Base-by-base conservation (phyloP, 441 rosid species). In the Biscutella auriculata region DNA sequence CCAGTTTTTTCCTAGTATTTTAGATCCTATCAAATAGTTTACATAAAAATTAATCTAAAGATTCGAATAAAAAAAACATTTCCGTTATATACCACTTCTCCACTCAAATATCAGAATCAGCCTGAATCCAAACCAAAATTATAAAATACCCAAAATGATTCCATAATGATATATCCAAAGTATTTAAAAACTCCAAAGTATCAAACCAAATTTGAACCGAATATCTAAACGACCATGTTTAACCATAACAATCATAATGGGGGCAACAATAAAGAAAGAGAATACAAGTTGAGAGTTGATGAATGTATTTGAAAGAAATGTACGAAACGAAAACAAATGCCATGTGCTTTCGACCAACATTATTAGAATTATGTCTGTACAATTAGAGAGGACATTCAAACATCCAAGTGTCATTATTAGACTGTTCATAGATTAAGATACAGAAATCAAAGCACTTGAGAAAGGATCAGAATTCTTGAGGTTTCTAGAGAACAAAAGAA, bases 271-370 rank as follows among this genome's bases (percentile, higher is more conserved):
- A 60, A 70, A 68, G n/a, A n/a, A n/a, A n/a, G n/a, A n/a, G n/a
- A n/a, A n/a, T n/a, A n/a, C 45, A 63, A 39, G 53, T 12, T 62
- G 25, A 30, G 6, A 29, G 10, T 44, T 50, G 17, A 25, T 40
- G 30, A 48, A 52, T 21, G 36, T 13, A 32, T 8, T 25, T 9
- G 10, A 9, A 43, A 45, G 14, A 14, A 30, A n/a, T 46, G 34
- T 30, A 4, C 15, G 29, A 52, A 41, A 41, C 49, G 52, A 66
- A 68, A 4, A 68, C 73, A 75, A 43, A 21, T 13, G 70, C 73
- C 71, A 77, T 83, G 74, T 78, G 85, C 62, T 28, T 57, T 62
- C 68, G 54, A 62, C 68, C 36, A 62, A 42, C 63, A 61, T 40
- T 46, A 4, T 19, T 19, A 19, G 23, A 19, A 19, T 19, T 19